phyloP scores from a whole-genome alignment of 306 rosid species.

The Dryas alaskensis region DNA sequence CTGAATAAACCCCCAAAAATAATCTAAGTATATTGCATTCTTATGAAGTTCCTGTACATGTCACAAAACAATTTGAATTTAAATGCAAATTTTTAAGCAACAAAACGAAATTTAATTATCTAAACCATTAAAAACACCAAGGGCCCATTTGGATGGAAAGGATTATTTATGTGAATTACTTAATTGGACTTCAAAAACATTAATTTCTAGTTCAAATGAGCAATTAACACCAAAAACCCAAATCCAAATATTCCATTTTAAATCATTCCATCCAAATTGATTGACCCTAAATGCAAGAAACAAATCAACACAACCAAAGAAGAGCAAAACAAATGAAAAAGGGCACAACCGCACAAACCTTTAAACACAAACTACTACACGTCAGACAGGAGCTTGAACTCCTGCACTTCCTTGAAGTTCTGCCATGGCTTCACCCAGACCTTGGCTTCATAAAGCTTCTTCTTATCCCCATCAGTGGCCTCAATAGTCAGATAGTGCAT shows the following conservation, averaged over 20 bases:
- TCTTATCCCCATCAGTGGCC: slow-evolving; percentile 65
- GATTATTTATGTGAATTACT: background rate
- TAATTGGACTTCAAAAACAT: background rate
- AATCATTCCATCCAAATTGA: background rate
- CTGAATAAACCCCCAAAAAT: background rate
- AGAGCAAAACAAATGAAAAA: background rate
- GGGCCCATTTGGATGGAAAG: background rate
- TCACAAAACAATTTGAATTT: background rate
- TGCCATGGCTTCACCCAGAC: slow-evolving; percentile 90
- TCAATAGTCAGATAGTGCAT: slow-evolving; percentile 70
- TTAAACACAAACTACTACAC: slow-evolving; percentile 26
- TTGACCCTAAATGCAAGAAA: no score
- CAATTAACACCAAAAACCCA: background rate
- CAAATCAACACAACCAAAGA: no score
- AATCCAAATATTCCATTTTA: background rate
- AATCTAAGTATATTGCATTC: background rate
- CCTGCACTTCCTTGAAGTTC: slow-evolving; percentile 77
- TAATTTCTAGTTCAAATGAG: background rate
- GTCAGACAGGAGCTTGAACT: slow-evolving; percentile 60
- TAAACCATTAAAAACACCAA: background rate
- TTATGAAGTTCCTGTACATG: background rate
- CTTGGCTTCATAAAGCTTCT: slow-evolving; percentile 78
- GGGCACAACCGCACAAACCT: background rate
- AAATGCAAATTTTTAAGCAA: background rate
- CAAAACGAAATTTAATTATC: background rate